These are phyloP conservation scores for Hura crepitans DNA, from an alignment of 441 rosid genomes.

Conservation along the genomic window DNA sequence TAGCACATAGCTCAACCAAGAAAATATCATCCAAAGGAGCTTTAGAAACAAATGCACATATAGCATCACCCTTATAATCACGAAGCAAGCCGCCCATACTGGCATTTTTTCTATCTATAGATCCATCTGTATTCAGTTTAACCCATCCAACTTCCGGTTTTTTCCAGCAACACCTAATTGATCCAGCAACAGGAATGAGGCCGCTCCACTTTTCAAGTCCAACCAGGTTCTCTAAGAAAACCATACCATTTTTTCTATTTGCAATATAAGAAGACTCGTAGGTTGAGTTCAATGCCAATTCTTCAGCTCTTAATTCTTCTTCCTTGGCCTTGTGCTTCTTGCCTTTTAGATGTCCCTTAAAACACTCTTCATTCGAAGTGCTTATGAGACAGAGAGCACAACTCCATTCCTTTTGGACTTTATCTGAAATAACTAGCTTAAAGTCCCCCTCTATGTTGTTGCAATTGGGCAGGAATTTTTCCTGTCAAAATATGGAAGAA, in stretches of 20 bases:
- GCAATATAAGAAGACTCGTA: not conserved
- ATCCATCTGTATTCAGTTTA: conserved; percentile 40
- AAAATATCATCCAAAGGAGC: conserved; percentile 29
- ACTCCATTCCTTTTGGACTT: conserved; percentile 35
- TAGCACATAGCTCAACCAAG: conserved; percentile 36
- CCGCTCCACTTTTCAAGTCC: conserved; percentile 13
- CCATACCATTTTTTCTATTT: not conserved
- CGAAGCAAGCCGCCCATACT: conserved; percentile 39
- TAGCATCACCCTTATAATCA: conserved; percentile 29
- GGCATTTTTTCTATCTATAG: conserved; percentile 24
- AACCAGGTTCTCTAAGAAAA: conserved; percentile 16
- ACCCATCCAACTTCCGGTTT: conserved; percentile 34
- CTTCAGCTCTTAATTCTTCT: conserved; percentile 17
- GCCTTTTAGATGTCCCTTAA: conserved; percentile 29
- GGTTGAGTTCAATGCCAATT: conserved; percentile 1
- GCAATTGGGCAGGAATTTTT: not conserved
- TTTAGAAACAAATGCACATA: conserved; percentile 38
- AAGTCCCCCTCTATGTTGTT: not conserved
- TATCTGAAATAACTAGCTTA: not conserved
- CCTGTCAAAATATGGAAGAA: conserved; percentile 12
- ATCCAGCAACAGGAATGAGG: conserved; percentile 21
- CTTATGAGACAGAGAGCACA: conserved; percentile 31
- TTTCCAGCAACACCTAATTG: conserved; percentile 34
- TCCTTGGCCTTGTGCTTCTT: conserved; percentile 29
- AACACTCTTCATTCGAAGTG: conserved; percentile 27